These are phyloP conservation scores for Plasmodium inui DNA, from an alignment of 169 alveolate species.

Conservation along the genomic window DNA sequence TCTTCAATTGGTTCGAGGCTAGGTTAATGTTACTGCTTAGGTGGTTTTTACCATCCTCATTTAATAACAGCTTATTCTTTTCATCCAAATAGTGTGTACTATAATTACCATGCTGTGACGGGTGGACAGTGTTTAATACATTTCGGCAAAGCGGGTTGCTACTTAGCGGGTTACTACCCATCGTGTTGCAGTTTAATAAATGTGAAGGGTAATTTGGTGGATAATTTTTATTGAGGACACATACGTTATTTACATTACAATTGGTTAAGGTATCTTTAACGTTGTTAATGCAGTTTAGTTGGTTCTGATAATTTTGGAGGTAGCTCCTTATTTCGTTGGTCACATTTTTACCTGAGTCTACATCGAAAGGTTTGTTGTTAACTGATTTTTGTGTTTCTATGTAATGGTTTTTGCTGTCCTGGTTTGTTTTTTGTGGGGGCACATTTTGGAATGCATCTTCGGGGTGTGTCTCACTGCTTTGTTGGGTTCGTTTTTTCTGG, in stretches of 20 bases:
- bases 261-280: neutral
- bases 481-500: neutral
- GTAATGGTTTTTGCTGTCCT: constrained; percentile 17
- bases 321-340: neutral
- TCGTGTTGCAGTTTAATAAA: neutral
- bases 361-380: neutral
- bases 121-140: neutral
- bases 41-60: neutral
- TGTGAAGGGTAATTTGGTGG: neutral
- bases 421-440: constrained; percentile 1
- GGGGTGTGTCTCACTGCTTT: neutral
- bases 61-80: neutral
- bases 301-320: constrained; percentile 11
- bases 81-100: neutral
- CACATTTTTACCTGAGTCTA: neutral
- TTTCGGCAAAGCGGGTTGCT: constrained; percentile 7
- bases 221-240: neutral
- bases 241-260: constrained; percentile 4
- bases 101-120: neutral
- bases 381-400: neutral
- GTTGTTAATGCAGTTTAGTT: constrained; percentile 4
- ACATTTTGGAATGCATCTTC: constrained; percentile 1
- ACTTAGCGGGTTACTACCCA: neutral
- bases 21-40: neutral
- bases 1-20: constrained; percentile 2